Percentiles rank a stretch among this genome's conserved stretches.
Conservation (phyloP, 805 yeast genomes). For the Scheffersomyces lignosus region DNA sequence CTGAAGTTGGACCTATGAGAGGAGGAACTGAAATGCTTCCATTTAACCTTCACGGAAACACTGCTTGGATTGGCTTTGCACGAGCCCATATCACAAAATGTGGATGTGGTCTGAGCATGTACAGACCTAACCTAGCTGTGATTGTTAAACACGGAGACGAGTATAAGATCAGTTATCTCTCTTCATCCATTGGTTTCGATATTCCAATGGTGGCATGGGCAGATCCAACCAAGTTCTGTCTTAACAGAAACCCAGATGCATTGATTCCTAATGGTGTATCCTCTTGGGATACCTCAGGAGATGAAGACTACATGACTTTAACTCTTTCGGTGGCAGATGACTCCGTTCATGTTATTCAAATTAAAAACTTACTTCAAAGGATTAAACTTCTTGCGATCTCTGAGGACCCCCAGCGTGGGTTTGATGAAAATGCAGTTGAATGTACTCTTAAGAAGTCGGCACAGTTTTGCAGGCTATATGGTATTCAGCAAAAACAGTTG, state of each 20-base stretch:
- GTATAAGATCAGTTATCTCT: constrained; percentile 12
- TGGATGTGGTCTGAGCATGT: constrained; percentile 14
- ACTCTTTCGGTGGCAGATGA: constrained; percentile 38
- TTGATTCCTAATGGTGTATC: constrained; percentile 23
- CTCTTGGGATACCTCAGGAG: constrained; percentile 10
- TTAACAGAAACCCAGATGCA: constrained; percentile 16
- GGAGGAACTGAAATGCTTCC: constrained; percentile 2
- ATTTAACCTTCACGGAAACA: constrained; percentile 8
- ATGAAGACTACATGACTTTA: constrained; percentile 24
- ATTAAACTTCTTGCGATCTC: background rate
- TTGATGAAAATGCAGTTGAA: constrained; percentile 23
- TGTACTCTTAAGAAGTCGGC: constrained; percentile 30
- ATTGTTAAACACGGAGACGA: constrained; percentile 6
- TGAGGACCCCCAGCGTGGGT: constrained; percentile 14
- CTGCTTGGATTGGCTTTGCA: constrained; percentile 15
- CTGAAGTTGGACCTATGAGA: constrained; percentile 1
- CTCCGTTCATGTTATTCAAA: constrained; percentile 34
- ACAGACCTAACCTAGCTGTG: constrained; percentile 16
- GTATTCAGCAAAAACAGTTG: constrained; percentile 8
- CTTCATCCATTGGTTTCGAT: constrained; percentile 11
- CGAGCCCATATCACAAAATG: constrained; percentile 15
- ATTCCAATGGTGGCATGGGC: constrained; percentile 13
- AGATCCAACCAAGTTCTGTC: constrained; percentile 15
- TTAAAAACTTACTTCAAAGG: constrained; percentile 27
- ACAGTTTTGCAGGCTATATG: constrained; percentile 29